Base-by-base conservation (phyloP, 2,329 filamentous ascomycete species). In the Sclerotinia nivalis region DNA sequence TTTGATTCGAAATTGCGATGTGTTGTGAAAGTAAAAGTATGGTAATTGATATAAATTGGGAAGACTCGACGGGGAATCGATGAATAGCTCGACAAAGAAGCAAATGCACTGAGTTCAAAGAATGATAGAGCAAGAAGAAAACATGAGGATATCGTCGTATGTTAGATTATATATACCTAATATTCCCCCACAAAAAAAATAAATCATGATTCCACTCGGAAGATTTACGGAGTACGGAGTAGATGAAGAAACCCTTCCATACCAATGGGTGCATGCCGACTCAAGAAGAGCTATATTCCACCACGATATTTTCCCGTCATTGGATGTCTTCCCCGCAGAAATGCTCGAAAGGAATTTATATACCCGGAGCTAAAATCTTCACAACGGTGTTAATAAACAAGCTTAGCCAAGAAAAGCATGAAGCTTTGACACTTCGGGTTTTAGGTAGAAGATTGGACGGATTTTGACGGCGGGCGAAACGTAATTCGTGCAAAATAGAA, bases 401-500 rank as follows among this genome's bases (percentile, higher is more conserved):
- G 7, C 59, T 49, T 31, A 49, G 18, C 43, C 22, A 22, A 47
- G 25, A 47, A 43, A 58, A 22, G 55, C 31, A 22, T n/a, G 31
- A 28, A 18, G 58, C 40, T 43, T 43, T 28, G 25, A 31, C 12
- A 47, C 47, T 34, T 43, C 31, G 43, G 28, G 25, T 61, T 49
- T 61, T 15, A 47, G 12, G 18, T 61, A 49, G 28, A 61, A 37
- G 20, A 50, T 37, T 4, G 28, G 28, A 50, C 37, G 45, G 22
- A 25, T 37, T 37, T 25, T 40, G 15, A 50, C 22, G 20, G 4
- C 10, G 12, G 31, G 15, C 25, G 56, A 59, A 59, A 59, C 34
- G 6, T 43, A 25, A 59, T 40, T 43, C 37, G 15, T 64, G 60
- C 15, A 64, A 64, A 13, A 50, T 64, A 50, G 45, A 49, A 37